Conservation (phyloP, 2,329 filamentous ascomycete genomes). For the Annulohypoxylon truncatum region DNA sequence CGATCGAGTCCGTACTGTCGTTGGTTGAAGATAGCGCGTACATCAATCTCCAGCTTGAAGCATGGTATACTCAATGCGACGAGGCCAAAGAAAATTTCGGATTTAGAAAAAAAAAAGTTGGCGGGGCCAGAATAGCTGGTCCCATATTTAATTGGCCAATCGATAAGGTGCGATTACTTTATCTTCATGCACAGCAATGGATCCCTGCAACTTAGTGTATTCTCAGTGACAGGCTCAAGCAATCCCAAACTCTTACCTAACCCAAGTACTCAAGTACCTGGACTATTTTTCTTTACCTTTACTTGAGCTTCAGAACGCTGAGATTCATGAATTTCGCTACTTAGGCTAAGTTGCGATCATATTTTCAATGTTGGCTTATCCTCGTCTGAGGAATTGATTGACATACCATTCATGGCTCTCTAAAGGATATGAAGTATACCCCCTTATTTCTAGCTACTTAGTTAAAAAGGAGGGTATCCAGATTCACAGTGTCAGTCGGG, state of each 20-base stretch:
- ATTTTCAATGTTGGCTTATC: background rate
- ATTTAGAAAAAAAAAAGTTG: conserved; percentile 42
- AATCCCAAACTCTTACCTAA: background rate
- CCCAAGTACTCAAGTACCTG: conserved; percentile 15
- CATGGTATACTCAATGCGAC: conserved; percentile 20
- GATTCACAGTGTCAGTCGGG: background rate
- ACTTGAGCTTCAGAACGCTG: too few species aligned
- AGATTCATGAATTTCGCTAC: conserved; percentile 1
- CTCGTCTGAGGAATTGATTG: background rate
- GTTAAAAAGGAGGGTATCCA: background rate
- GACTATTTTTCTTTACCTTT: background rate
- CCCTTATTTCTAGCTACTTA: background rate
- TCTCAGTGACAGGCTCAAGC: too few species aligned
- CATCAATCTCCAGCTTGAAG: background rate
- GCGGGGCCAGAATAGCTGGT: conserved; percentile 43
- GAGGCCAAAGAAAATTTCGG: conserved; percentile 33
- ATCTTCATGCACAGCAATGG: conserved; percentile 17
- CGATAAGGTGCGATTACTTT: background rate
- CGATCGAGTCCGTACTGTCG: background rate
- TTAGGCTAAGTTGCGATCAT: background rate
- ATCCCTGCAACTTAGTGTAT: background rate
- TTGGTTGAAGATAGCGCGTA: background rate
- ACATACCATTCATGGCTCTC: background rate
- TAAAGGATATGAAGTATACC: background rate
- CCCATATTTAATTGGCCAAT: conserved; percentile 16